phyloP scores from a whole-genome alignment of 2,329 filamentous ascomycete genomes.

The Monilinia fructicola region DNA sequence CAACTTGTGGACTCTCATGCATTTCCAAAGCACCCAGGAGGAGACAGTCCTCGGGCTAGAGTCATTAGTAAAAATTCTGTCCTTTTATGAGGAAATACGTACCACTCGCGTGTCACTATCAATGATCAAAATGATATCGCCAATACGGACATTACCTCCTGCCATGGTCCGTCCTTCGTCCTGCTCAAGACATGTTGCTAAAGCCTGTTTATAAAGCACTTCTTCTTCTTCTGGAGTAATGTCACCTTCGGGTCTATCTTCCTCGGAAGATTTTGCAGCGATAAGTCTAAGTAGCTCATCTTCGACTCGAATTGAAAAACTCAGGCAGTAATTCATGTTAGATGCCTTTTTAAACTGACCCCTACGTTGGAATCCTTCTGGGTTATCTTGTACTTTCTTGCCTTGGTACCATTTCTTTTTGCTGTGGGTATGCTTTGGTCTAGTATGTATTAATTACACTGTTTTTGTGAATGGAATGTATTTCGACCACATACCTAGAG shows the following conservation, averaged over 20 bases:
- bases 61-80: neutral
- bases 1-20: conserved; percentile 67
- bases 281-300: conserved; percentile 48
- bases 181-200: conserved; percentile 52
- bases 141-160: conserved; percentile 59
- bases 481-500: conserved; percentile 37
- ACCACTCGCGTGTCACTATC: conserved; percentile 64
- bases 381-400: conserved; percentile 23
- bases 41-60: conserved; percentile 31
- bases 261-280: conserved; percentile 9
- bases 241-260: conserved; percentile 19
- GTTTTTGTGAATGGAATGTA: neutral
- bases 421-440: conserved; percentile 42
- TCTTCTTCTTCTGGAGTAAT: conserved; percentile 45
- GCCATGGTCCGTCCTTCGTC: conserved; percentile 55
- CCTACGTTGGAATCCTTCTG: conserved; percentile 49
- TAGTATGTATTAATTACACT: neutral
- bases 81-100: neutral
- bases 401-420: conserved; percentile 26
- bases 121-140: conserved; percentile 65
- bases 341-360: conserved; percentile 74
- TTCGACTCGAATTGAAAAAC: conserved; percentile 35
- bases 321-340: conserved; percentile 69
- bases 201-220: conserved; percentile 48
- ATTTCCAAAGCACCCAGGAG: conserved; percentile 60